phyloP scores from a whole-genome alignment of 2,329 filamentous ascomycete genomes.

The Zopfia rhizophila region DNA sequence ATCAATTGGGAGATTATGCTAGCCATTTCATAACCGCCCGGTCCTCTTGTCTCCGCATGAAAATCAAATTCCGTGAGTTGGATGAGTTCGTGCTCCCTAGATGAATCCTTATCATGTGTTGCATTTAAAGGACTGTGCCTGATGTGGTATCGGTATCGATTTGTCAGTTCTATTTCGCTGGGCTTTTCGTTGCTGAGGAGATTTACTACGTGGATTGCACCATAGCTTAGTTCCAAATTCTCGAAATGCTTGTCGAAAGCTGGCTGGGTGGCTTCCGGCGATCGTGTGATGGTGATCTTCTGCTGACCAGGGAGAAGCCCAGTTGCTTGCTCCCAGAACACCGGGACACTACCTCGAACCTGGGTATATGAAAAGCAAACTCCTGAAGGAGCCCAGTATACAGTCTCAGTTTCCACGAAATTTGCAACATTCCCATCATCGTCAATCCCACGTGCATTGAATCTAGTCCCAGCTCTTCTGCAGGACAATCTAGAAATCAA shows the following conservation, averaged over 20 bases:
- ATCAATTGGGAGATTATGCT: conserved; percentile 83
- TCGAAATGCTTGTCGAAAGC: conserved; percentile 97
- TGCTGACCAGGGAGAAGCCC: conserved; percentile 91
- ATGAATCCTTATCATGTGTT: conserved; percentile 62
- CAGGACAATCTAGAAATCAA: conserved; percentile 93
- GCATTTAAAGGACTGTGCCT: conserved; percentile 75
- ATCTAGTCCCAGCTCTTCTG: conserved; percentile 88
- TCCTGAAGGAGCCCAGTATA: conserved; percentile 82
- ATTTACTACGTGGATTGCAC: conserved; percentile 91
- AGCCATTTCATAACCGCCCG: conserved; percentile 90
- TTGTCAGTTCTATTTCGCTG: conserved; percentile 84
- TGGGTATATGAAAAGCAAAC: conserved; percentile 94
- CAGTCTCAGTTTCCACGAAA: conserved; percentile 97
- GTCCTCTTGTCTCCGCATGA: conserved; percentile 89
- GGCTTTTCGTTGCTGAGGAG: conserved; percentile 90
- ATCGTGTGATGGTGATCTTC: conserved; percentile 91
- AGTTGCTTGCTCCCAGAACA: conserved; percentile 96
- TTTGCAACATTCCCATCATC: conserved; percentile 98
- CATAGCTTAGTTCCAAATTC: conserved; percentile 85
- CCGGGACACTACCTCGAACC: conserved; percentile 88
- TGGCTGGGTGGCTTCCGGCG: conserved; percentile 88
- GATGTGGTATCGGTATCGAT: conserved; percentile 82
- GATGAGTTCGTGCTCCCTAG: conserved; percentile 77
- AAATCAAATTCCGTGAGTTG: conserved; percentile 93
- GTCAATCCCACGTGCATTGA: conserved; percentile 97